These are phyloP conservation scores for Haplosporangium sp. DNA, from an alignment of 371 early-diverging fungal genomes.

Conservation along the genomic window DNA sequence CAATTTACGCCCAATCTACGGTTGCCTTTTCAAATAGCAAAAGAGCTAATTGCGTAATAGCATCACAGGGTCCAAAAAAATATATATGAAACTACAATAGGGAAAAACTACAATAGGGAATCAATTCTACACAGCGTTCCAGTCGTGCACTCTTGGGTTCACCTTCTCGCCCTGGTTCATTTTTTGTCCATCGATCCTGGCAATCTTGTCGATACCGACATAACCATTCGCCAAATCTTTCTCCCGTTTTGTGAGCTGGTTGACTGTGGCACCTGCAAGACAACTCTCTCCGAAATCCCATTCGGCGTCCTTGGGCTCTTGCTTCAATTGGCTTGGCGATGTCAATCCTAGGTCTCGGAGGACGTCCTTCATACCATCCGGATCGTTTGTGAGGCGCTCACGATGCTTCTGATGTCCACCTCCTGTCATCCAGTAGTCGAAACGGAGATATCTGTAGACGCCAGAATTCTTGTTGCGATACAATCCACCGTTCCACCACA, in stretches of 20 bases:
- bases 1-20: no score
- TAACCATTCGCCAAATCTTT: constrained; percentile 26
- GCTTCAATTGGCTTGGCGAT: constrained; percentile 8
- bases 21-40: no score
- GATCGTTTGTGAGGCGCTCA: constrained; percentile 19
- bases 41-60: no score
- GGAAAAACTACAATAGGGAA: no score
- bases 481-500: constrained; percentile 68
- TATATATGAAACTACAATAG: no score
- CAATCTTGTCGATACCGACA: constrained; percentile 27
- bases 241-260: constrained; percentile 5
- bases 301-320: constrained; percentile 20
- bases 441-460: constrained; percentile 53
- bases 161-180: neutral
- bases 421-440: constrained; percentile 55
- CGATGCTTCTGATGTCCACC: constrained; percentile 50
- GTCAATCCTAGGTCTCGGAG: constrained; percentile 10
- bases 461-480: constrained; percentile 62
- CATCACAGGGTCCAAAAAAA: no score
- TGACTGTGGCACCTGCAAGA: constrained; percentile 18
- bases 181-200: constrained; percentile 12
- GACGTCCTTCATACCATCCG: neutral
- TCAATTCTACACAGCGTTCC: constrained; percentile 18
- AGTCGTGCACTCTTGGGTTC: constrained; percentile 30
- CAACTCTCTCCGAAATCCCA: constrained; percentile 44